Evolutionary conservation across 2,329 filamentous ascomycete genomes (phyloP), one percentile per base, ranked within the genome.

Genomic region (Monosporascus sp.): DNA sequence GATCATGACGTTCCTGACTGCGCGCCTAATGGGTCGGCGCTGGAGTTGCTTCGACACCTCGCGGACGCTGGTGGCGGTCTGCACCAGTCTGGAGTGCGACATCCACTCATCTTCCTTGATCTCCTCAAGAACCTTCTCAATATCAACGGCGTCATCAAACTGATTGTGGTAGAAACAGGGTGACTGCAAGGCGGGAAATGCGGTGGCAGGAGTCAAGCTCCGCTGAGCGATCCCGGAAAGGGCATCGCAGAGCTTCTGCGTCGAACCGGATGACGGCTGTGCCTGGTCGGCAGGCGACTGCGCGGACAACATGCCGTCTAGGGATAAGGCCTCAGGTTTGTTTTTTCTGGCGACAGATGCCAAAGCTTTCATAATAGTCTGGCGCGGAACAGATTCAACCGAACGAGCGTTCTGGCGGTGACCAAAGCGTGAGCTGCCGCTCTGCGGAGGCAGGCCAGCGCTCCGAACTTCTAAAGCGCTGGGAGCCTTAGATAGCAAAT

Each of bases 151-250:
- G 68, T 96, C 91, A 64, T 97, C 94, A 67, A 99, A 99, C 58
- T 93, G 85, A 73, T 95, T 89, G 74, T 99, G 94, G 75, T 96
- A 97, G 74, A 96, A 99, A 75, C 94, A 99, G 15, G 94, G 94
- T 45, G 92, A 97, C 63, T 93, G 87, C 51, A 97, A 76, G 9
- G 87, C 80, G 11, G 86, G 81, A 60, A 92, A 79, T 17, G 80
- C 77, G 59, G 64, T 80, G 67, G 62, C 76, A 56, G 69, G 69
- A 38, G 75, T 73, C 62, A 70, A 61, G 69, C 67, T 66, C 70
- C 64, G 67, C 59, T 68, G 70, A 55, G 77, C 78, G 48, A 84
- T 71, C 61, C 79, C 79, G 61, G 79, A 77, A 53, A 84, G 76
- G 8, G 79, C 78, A 58, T 84, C 78, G 57, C 85, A 85, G 9